Percentiles rank a stretch among this genome's conserved stretches.
Conservation (phyloP, 129 eudicot genomes). For the Artemisia annua region DNA sequence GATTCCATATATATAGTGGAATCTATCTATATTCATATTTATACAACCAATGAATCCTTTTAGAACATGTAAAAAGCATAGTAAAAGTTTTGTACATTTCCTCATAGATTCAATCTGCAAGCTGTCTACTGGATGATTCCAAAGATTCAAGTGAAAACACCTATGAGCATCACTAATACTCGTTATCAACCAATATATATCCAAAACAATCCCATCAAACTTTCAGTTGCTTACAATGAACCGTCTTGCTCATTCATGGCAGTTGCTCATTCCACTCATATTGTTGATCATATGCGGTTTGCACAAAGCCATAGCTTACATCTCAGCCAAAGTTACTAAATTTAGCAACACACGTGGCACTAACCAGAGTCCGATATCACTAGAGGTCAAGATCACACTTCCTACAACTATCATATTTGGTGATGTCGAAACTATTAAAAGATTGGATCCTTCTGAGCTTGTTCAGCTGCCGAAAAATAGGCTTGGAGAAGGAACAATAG, state of each 20-base stretch:
- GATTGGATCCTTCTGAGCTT: conserved; percentile 40
- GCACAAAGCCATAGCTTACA: conserved; percentile 23
- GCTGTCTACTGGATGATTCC: conserved; percentile 36
- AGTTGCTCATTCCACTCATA: conserved; percentile 13
- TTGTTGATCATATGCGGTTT: conserved; percentile 21
- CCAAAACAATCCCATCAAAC: neutral
- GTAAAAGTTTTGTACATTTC: neutral
- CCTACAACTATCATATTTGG: conserved; percentile 43
- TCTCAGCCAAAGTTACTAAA: conserved; percentile 20
- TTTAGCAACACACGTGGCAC: conserved; percentile 29
- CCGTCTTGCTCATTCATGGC: conserved; percentile 16
- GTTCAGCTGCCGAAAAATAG: conserved; percentile 45
- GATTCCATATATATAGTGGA: too few species aligned
- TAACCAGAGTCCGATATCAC: conserved; percentile 39
- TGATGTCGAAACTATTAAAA: conserved; percentile 23
- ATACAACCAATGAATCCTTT: too few species aligned
- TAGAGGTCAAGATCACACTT: conserved; percentile 45
- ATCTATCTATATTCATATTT: too few species aligned
- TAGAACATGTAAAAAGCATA: too few species aligned
- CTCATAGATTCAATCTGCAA: conserved; percentile 22
- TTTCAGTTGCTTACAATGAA: conserved; percentile 25
- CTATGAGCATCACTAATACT: conserved; percentile 19
- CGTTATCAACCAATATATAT: conserved; percentile 13
- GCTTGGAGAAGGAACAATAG: conserved; percentile 49
- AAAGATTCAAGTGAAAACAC: conserved; percentile 41